Base-by-base conservation (phyloP, 257 asterid genomes). In the Plectranthus barbatus region DNA sequence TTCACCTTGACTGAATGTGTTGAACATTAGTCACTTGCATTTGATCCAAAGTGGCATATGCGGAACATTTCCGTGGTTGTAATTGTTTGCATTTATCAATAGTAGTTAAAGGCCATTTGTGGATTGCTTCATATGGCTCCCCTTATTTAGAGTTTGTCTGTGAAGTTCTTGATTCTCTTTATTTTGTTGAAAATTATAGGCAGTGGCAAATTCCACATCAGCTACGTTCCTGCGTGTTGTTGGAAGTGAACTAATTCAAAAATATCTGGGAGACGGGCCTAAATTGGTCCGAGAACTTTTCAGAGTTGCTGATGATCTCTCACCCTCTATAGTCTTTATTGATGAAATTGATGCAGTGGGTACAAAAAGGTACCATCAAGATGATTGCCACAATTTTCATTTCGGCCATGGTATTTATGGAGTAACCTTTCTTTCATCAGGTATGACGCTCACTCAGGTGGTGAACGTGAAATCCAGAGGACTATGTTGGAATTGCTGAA, bases 391-490 rank as follows among this genome's bases (percentile, higher is more conserved):
- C n/a, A n/a, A 42, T 52, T 17, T 31, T 46, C 8, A 26, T 15
- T 17, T 44, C 46, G 56, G 48, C n/a, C n/a, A 36, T 19, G 65
- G 26, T 68, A 47, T 44, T 68, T 29, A 56, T 44, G 34, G 47
- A 68, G 66, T 47, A 11, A 60, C 20, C 64, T 39, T 0, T 65
- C 26, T 50, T n/a, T n/a, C n/a, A n/a, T 7, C 73, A 90, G 95
- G 83, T 87, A 91, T 21, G 98, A 91, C 44, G 96, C 98, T 7
- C 96, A 91, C 77, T 91, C 95, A 1, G 98, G 98, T 26, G 98
- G 98, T 70, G 98, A 91, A 68, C 96, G 98, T 70, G 98, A 91
- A 72, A 91, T 90, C 61, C 96, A 90, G 87, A 84, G 97, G 78
- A 90, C 97, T 40, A 91, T 90, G 96, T 74, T 90, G 76, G 96